phyloP scores from a whole-genome alignment of 768 basidiomycete species.

The Leccinum aurantiacum region DNA sequence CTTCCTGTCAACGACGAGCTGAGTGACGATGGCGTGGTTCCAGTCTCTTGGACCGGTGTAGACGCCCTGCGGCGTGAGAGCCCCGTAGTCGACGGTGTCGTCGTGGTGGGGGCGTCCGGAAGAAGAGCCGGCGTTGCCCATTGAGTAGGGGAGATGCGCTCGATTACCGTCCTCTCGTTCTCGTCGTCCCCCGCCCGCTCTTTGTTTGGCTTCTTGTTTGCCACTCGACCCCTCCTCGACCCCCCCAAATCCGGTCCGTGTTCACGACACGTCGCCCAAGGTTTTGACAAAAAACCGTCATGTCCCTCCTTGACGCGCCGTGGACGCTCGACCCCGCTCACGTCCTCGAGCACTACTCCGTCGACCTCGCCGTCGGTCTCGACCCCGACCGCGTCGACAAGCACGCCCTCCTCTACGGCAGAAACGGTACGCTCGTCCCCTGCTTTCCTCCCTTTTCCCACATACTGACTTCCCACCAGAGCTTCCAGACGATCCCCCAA shows the following conservation, averaged over 20 bases:
- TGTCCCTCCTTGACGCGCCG: slow-evolving; percentile 60
- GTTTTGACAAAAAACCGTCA: neutral
- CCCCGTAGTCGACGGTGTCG: slow-evolving; percentile 81
- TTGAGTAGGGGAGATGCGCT: slow-evolving; percentile 30
- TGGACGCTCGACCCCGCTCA: slow-evolving; percentile 76
- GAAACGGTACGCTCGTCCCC: slow-evolving; percentile 61
- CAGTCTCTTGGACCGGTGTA: too few relatives aligned
- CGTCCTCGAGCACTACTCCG: slow-evolving; percentile 70
- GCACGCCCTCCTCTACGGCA: slow-evolving; percentile 80
- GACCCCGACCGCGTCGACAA: slow-evolving; percentile 63
- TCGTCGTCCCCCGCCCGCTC: slow-evolving; percentile 8
- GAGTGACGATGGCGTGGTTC: too few relatives aligned
- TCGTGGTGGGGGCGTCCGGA: slow-evolving; percentile 75
- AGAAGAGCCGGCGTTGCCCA: slow-evolving; percentile 84
- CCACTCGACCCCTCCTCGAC: slow-evolving; percentile 15
- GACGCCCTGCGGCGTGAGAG: slow-evolving; percentile 78
- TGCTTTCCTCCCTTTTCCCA: neutral
- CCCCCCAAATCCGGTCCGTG: slow-evolving; percentile 2
- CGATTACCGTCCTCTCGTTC: slow-evolving; percentile 1
- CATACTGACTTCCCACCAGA: slow-evolving; percentile 46
- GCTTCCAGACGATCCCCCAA: slow-evolving; percentile 88
- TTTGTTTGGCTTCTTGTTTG: slow-evolving; percentile 28
- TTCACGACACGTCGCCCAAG: neutral
- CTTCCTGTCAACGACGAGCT: too few relatives aligned
- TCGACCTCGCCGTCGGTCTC: slow-evolving; percentile 64